Conservation (phyloP, 768 basidiomycete species). For the Tylopilus rubrobrunneus region DNA sequence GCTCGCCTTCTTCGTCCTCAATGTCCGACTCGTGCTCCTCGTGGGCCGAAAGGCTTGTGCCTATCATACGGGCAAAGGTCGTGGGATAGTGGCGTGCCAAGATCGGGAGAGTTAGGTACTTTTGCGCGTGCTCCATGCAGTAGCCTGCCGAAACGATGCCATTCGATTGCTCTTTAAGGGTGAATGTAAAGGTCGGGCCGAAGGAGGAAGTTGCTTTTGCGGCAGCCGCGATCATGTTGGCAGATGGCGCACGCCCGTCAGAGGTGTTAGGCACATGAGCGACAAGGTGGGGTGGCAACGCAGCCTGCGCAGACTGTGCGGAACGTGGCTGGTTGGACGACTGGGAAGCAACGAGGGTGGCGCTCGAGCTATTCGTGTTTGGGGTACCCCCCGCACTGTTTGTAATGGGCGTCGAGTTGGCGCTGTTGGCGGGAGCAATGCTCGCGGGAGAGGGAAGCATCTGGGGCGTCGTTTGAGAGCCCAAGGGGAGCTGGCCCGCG, state of each 20-base stretch:
- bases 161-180: conserved; percentile 28
- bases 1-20: conserved; percentile 81
- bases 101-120: conserved; percentile 58
- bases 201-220: conserved; percentile 29
- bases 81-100: conserved; percentile 69
- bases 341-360: conserved; percentile 24
- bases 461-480: conserved; percentile 49
- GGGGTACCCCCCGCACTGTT: conserved; percentile 53
- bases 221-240: conserved; percentile 28
- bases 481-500: conserved; percentile 24
- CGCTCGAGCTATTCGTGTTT: conserved; percentile 31
- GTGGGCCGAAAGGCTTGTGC: conserved; percentile 53
- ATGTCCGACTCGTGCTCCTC: conserved; percentile 81
- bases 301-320: conserved; percentile 30
- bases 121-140: conserved; percentile 46
- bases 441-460: conserved; percentile 81
- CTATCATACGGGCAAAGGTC: conserved; percentile 71
- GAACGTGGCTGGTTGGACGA: conserved; percentile 27
- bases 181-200: conserved; percentile 23
- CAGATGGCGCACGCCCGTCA: conserved; percentile 28
- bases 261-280: conserved; percentile 26
- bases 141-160: conserved; percentile 42
- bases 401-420: conserved; percentile 73
- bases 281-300: conserved; percentile 38
- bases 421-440: conserved; percentile 61